These are phyloP conservation scores for Boletus speciosus DNA, from an alignment of 768 basidiomycete genomes.

Conservation along the genomic window DNA sequence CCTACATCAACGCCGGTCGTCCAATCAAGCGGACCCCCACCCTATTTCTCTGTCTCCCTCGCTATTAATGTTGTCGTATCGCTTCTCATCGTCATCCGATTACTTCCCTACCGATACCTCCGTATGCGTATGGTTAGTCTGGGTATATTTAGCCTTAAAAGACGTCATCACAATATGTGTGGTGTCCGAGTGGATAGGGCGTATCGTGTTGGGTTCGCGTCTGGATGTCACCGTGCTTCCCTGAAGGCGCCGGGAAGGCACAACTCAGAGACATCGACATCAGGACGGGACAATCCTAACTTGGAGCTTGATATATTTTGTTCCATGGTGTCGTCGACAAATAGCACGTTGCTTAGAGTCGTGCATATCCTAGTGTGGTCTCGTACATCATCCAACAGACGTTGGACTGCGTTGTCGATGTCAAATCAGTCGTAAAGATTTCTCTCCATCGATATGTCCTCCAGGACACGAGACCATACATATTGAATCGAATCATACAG, in stretches of 20 bases:
- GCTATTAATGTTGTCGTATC: constrained; percentile 24
- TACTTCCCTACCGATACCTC: no score
- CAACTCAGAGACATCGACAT: neutral
- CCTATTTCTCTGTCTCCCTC: constrained; percentile 29
- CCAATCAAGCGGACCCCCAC: constrained; percentile 23
- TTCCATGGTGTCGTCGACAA: neutral
- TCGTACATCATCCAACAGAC: no score
- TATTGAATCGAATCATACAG: no score
- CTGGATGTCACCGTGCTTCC: constrained; percentile 29
- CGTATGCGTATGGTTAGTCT: neutral
- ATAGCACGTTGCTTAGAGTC: neutral
- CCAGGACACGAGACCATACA: no score
- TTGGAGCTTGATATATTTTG: neutral
- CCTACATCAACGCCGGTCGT: constrained; percentile 15
- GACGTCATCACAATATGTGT: constrained; percentile 47
- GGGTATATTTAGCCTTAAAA: constrained; percentile 8
- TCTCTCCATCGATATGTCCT: no score
- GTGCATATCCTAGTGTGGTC: no score
- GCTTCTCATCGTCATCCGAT: constrained; percentile 16
- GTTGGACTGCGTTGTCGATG: no score
- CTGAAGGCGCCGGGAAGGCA: neutral
- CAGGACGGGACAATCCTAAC: neutral
- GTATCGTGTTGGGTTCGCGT: constrained; percentile 41
- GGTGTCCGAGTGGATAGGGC: constrained; percentile 34
- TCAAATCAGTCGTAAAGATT: no score